These are phyloP conservation scores for Fusarium euwallaceae DNA, from an alignment of 2,329 filamentous ascomycete genomes.

Conservation along the genomic window DNA sequence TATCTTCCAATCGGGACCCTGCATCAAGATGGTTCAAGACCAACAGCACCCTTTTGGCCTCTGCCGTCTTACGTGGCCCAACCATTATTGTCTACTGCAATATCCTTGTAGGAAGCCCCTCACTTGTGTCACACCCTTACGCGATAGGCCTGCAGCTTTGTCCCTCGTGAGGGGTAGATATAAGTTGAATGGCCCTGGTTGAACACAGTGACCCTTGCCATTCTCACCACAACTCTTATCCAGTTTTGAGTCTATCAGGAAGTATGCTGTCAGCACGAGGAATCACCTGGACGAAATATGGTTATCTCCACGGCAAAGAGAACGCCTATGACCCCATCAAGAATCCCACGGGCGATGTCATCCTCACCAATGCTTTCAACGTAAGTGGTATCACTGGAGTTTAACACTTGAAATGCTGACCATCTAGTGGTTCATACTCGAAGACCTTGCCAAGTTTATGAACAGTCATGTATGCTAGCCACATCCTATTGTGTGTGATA, in stretches of 20 bases:
- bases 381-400: not conserved
- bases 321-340: not conserved
- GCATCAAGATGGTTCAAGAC: not conserved
- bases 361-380: constrained; percentile 1
- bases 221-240: not conserved
- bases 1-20: not conserved
- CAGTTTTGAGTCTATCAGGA: not conserved
- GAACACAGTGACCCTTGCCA: not conserved
- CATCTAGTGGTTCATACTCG: not conserved
- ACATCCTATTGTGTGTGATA: too few relatives aligned
- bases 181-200: not conserved
- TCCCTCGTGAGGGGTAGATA: not conserved
- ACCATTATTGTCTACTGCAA: not conserved
- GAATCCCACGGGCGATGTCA: not conserved
- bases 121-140: not conserved
- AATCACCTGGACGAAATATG: not conserved
- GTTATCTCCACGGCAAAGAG: not conserved
- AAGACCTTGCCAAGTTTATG: not conserved
- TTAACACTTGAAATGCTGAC: not conserved
- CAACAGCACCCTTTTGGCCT: not conserved
- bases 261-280: not conserved
- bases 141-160: not conserved
- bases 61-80: not conserved
- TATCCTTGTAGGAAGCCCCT: not conserved
- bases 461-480: not conserved